Base-by-base conservation (phyloP, 1,284 basidiomycete genomes). In the Abortiporus biennis region DNA sequence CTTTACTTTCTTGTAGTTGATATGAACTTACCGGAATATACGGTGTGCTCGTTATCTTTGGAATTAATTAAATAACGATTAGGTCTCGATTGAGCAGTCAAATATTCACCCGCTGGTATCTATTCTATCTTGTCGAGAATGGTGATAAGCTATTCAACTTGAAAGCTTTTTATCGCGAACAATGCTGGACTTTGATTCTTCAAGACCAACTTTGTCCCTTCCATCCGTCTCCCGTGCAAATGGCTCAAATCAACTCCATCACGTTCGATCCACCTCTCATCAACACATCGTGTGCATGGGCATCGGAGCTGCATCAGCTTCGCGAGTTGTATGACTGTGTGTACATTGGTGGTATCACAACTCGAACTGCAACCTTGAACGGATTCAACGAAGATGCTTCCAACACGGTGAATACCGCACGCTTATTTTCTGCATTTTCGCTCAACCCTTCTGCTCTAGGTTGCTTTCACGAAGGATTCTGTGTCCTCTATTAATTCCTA, bases 221-320 rank as follows among this genome's bases (percentile, higher is more conserved):
- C n/a, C 27, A 29, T 29, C 27, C 27, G 8, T n/a, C 27, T 29
- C 27, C n/a, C 27, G 9, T 29, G n/a, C 27, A 29, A 29, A 80
- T 80, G 74, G 72, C 70, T 43, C 54, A 59, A 34, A 66, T 82
- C 44, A 68, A 72, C 50, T 69, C 65, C 19, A 62, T 83, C 38
- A 36, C 51, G n/a, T 54, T 76, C 37, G 43, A 59, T n/a, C 85
- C 83, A 6, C 68, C 81, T 6, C 60, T 90, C 33, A 66, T 89
- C 46, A 90, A 90, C 56, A 73, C 83, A 1, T 80, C 88, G 11
- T 86, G 81, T 51, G 77, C 79, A 12, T 90, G 86, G 86, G 82
- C 85, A 2, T 84, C 83, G 2, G 74, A 81, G 50, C 61, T 71
- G 20, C 52, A 66, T 13, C 79, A 90, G 47, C 69, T 91, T 15